A percentile compares a stretch with the other conserved stretches of the same genome.
Conservation (phyloP, 2,329 filamentous ascomycete species). For the Geosmithia flava region DNA sequence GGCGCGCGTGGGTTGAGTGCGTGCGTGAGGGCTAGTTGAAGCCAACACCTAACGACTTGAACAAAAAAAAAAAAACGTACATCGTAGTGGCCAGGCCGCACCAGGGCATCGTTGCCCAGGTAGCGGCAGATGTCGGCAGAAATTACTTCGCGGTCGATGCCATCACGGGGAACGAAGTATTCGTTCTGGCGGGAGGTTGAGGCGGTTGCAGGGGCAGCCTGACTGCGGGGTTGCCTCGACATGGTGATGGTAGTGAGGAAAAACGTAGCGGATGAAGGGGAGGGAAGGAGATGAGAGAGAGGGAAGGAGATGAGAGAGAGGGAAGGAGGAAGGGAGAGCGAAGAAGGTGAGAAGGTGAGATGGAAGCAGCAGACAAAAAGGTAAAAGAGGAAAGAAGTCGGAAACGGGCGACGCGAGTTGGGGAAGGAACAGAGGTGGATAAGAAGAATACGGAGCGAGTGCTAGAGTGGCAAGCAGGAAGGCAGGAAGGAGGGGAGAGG, state of each 20-base stretch:
- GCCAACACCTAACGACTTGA: too few species aligned
- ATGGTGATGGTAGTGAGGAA: slow-evolving; percentile 8
- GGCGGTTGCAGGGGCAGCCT: slow-evolving; percentile 18
- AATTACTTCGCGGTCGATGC: slow-evolving; percentile 75
- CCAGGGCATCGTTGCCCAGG: slow-evolving; percentile 69
- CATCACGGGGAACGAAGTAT: slow-evolving; percentile 69
- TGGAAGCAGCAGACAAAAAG: neutral
- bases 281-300: slow-evolving; percentile 4
- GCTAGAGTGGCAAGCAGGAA: too few species aligned
- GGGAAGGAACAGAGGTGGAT: neutral
- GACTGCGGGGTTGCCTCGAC: slow-evolving; percentile 26
- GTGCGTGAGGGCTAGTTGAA: neutral
- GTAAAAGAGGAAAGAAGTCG: neutral
- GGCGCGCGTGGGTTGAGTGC: neutral
- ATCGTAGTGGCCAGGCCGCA: slow-evolving; percentile 63
- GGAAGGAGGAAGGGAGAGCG: neutral
- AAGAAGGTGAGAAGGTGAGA: neutral
- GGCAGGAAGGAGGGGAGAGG: neutral
- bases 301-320: slow-evolving; percentile 2
- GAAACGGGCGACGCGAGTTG: neutral
- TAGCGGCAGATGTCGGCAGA: slow-evolving; percentile 77
- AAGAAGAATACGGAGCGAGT: neutral
- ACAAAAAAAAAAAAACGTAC: slow-evolving; percentile 25
- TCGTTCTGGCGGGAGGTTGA: slow-evolving; percentile 51
- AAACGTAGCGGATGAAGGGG: slow-evolving; percentile 3